Conservation (phyloP, 345 rosid genomes). For the Salix arbutifolia region DNA sequence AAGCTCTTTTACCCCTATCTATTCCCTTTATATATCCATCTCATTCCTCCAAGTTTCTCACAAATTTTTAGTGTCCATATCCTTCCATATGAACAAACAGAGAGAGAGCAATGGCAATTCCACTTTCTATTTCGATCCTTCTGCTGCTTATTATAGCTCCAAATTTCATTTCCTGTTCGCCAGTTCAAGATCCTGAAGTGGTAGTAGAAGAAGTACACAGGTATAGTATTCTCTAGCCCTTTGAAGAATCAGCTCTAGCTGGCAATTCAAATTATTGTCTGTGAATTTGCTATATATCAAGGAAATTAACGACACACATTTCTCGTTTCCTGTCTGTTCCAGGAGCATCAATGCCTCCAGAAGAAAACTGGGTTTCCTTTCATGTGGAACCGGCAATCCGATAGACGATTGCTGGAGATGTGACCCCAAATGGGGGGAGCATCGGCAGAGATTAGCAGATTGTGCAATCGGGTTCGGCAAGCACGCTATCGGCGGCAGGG, state of each 20-base stretch:
- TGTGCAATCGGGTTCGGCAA: constrained; percentile 31
- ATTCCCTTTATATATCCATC: constrained; percentile 18
- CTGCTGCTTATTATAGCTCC: constrained; percentile 7
- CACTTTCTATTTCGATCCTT: neutral
- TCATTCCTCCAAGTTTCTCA: neutral
- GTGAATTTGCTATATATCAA: neutral
- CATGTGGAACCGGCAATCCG: constrained; percentile 24
- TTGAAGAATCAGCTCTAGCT: neutral
- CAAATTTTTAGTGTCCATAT: neutral
- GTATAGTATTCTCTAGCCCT: neutral
- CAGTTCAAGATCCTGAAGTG: constrained; percentile 23
- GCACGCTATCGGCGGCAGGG: constrained; percentile 29
- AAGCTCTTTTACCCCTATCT: neutral
- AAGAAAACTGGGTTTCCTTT: constrained; percentile 18
- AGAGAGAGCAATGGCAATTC: constrained; percentile 9
- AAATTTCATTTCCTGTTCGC: constrained; percentile 9
- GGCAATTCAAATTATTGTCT: too few relatives aligned
- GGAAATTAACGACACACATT: neutral
- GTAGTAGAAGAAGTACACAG: constrained; percentile 22
- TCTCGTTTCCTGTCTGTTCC: neutral
- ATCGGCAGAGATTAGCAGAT: constrained; percentile 22
- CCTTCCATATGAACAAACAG: too few relatives aligned
- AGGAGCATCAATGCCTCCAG: constrained; percentile 24
- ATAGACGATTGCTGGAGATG: constrained; percentile 33
- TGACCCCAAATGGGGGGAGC: constrained; percentile 21